Evolutionary conservation across 1,284 basidiomycete genomes (phyloP).

Genomic region (Singerocomus inundabilis): DNA sequence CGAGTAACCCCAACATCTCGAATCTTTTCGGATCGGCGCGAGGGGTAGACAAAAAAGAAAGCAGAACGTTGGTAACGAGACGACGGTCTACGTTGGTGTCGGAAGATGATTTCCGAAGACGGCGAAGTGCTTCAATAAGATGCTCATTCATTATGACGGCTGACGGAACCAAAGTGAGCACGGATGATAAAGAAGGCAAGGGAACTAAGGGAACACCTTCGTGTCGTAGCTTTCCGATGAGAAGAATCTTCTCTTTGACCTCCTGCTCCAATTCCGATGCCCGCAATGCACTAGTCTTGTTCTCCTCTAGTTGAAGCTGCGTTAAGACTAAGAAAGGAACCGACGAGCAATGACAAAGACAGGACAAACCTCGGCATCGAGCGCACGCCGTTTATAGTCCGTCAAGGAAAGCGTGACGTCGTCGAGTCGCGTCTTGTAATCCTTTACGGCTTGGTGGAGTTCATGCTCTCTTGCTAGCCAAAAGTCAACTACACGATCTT

Average conservation of each 20-base stretch:
- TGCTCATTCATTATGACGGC: slow-evolving; percentile 97
- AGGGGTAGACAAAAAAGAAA: slow-evolving; percentile 90
- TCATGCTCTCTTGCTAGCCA: slow-evolving; percentile 64
- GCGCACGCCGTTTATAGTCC: slow-evolving; percentile 83
- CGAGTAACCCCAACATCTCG: slow-evolving; percentile 90
- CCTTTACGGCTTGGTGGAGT: slow-evolving; percentile 74
- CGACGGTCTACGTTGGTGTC: slow-evolving; percentile 91
- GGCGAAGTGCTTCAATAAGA: slow-evolving; percentile 93
- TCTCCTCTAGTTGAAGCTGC: slow-evolving; percentile 72
- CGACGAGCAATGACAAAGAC: not conserved
- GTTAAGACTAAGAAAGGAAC: slow-evolving; percentile 7
- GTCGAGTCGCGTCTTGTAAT: slow-evolving; percentile 74
- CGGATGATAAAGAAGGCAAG: not conserved
- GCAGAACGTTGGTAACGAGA: slow-evolving; percentile 91
- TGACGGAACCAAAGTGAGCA: slow-evolving; percentile 31
- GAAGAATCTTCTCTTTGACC: slow-evolving; percentile 89
- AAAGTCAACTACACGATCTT: slow-evolving; percentile 11
- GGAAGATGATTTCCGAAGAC: slow-evolving; percentile 81
- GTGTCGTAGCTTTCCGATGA: slow-evolving; percentile 91
- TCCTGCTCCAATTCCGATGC: slow-evolving; percentile 81
- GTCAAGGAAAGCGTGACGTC: slow-evolving; percentile 72
- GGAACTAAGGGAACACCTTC: slow-evolving; percentile 62
- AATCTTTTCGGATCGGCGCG: slow-evolving; percentile 93
- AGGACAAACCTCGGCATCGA: slow-evolving; percentile 76
- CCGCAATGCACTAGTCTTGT: slow-evolving; percentile 62